A percentile compares a stretch with the other conserved stretches of the same genome.
phyloP scores from a whole-genome alignment of 768 basidiomycete genomes.

The Gloeopeniophorella convolvens region DNA sequence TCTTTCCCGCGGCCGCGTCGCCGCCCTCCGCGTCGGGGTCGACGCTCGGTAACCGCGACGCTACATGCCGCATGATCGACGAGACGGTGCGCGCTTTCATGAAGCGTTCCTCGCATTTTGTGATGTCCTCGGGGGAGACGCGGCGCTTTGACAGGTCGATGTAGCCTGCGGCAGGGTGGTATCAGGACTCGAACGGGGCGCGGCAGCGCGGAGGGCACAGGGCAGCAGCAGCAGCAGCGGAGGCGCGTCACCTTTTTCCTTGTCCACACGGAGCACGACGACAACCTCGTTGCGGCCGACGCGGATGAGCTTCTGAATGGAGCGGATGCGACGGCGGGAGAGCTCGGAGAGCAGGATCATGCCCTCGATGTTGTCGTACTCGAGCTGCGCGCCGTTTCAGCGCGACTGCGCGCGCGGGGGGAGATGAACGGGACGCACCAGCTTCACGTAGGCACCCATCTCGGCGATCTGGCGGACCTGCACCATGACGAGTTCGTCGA shows the following conservation, averaged over 20 bases:
- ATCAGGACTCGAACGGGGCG: neutral
- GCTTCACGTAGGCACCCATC: slow-evolving; percentile 99
- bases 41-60: slow-evolving; percentile 63
- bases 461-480: slow-evolving; percentile 99
- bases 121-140: slow-evolving; percentile 96
- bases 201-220: too few species aligned
- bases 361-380: slow-evolving; percentile 98
- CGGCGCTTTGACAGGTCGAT: slow-evolving; percentile 98
- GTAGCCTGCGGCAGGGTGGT: slow-evolving; percentile 56
- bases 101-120: slow-evolving; percentile 97
- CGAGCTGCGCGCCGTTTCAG: slow-evolving; percentile 57
- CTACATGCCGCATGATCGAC: slow-evolving; percentile 87
- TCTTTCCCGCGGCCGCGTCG: slow-evolving; percentile 29
- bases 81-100: slow-evolving; percentile 97
- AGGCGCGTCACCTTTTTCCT: slow-evolving; percentile 85
- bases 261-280: slow-evolving; percentile 95
- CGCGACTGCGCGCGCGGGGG: neutral
- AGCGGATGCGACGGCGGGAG: slow-evolving; percentile 90
- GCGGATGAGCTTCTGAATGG: slow-evolving; percentile 95
- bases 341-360: slow-evolving; percentile 99
- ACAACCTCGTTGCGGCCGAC: slow-evolving; percentile 98
- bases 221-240: neutral
- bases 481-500: slow-evolving; percentile 99
- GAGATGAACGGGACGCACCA: slow-evolving; percentile 47
- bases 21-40: slow-evolving; percentile 28